These are phyloP conservation scores for Colletotrichum scovillei DNA, from an alignment of 2,329 filamentous ascomycete species.

Conservation along the genomic window DNA sequence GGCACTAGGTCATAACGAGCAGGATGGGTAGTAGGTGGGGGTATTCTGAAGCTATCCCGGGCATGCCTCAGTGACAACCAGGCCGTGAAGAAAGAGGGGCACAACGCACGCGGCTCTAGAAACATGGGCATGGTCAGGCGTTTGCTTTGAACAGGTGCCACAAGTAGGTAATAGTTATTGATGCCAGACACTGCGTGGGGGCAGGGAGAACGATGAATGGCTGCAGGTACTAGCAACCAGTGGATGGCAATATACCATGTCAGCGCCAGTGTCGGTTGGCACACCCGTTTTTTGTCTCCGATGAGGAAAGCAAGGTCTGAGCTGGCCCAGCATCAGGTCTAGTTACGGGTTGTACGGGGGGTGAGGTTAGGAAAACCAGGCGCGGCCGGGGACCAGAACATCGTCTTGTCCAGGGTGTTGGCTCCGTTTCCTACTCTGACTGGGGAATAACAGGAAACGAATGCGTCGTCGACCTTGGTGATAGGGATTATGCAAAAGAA, in stretches of 20 bases:
- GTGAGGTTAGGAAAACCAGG: constrained; percentile 6
- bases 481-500: constrained; percentile 2
- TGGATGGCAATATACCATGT: constrained; percentile 26
- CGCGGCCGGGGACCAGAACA: constrained; percentile 4
- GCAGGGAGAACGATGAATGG: constrained; percentile 19
- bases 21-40: constrained; percentile 19
- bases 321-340: constrained; percentile 1
- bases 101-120: not conserved
- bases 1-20: constrained; percentile 1
- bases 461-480: constrained; percentile 5
- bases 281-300: constrained; percentile 7
- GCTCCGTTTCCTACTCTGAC: constrained; percentile 6
- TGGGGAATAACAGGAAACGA: not conserved
- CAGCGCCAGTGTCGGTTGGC: constrained; percentile 14
- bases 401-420: not conserved
- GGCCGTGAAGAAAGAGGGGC: constrained; percentile 1
- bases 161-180: constrained; percentile 6
- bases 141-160: not conserved
- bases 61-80: constrained; percentile 24
- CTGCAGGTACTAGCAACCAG: constrained; percentile 17
- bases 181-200: constrained; percentile 20
- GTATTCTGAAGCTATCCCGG: constrained; percentile 31
- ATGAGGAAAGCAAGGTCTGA: constrained; percentile 3
- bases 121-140: constrained; percentile 16
- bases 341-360: not conserved